Base-by-base conservation (phyloP, 345 rosid genomes). In the Salix suchowensis region DNA sequence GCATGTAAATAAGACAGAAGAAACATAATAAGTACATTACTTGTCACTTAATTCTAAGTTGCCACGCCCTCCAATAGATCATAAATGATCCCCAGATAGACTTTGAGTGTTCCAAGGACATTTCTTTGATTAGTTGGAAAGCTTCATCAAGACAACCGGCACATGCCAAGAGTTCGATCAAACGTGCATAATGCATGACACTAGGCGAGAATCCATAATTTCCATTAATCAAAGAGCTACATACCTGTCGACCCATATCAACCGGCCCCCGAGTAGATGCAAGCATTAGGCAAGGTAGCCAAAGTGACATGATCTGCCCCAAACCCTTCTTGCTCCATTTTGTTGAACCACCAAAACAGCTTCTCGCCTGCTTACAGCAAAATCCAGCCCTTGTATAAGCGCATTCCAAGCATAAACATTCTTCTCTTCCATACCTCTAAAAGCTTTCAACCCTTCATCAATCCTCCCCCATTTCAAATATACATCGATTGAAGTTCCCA, bases 51-150 rank as follows among this genome's bases (percentile, higher is more conserved):
- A 67, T 36, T 86, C 89, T 78, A 86, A 79, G 67, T 78, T 87
- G 14, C 80, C 84, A 81, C 67, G 70, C 80, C 74, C 84, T 87
- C 74, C 84, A 86, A 46, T 84, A 83, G 50, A 67, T 55, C 68
- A 90, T 74, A 77, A 90, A 76, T 6, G 90, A 87, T 46, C 87
- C 90, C 84, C 90, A 80, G 83, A 90, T 88, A 55, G 87, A 78
- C 76, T 83, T 87, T 12, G 89, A 82, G 52, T 89, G 85, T 81
- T 80, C 80, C 39, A 83, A 88, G 68, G 90, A 86, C 89, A 87
- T 88, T 78, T 74, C 83, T 64, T 32, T 67, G 65, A 87, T 79
- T 65, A 80, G 48, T 54, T 75, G 70, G 37, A 88, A 84, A 71
- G 88, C 85, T 40, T 90, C 88, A 12, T 79, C 76, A 55, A 86